phyloP scores from a whole-genome alignment of 805 yeast species.

The Metschnikowia similis region DNA sequence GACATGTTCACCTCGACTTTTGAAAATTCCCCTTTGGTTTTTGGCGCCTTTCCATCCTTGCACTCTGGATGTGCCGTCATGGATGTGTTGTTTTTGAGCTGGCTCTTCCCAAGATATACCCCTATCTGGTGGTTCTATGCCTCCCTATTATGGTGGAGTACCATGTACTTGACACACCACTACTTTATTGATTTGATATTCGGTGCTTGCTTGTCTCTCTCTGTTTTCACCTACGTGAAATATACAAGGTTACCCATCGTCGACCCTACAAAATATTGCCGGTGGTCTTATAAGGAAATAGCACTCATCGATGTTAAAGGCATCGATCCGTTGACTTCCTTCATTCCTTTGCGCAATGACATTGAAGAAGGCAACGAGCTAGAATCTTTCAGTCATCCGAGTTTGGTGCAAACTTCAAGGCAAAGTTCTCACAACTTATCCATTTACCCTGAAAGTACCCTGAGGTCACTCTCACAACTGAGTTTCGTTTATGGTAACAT shows the following conservation, averaged over 20 bases:
- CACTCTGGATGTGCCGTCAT: slow-evolving; percentile 93
- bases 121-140: slow-evolving; percentile 73
- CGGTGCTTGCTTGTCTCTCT: slow-evolving; percentile 81
- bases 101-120: slow-evolving; percentile 69
- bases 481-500: slow-evolving; percentile 2
- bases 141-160: slow-evolving; percentile 97
- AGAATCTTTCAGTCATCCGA: slow-evolving; percentile 6
- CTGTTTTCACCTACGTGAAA: slow-evolving; percentile 66
- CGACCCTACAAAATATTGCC: slow-evolving; percentile 51
- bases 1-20: slow-evolving; percentile 82
- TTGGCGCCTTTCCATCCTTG: slow-evolving; percentile 84
- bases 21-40: slow-evolving; percentile 82
- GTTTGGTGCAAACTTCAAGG: slow-evolving; percentile 8
- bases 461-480: slow-evolving; percentile 4
- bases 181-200: slow-evolving; percentile 89
- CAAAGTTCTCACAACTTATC: background rate
- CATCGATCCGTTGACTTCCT: slow-evolving; percentile 29
- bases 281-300: slow-evolving; percentile 59
- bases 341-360: slow-evolving; percentile 13
- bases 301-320: slow-evolving; percentile 22
- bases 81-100: slow-evolving; percentile 83
- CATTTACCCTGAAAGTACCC: background rate
- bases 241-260: slow-evolving; percentile 63
- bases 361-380: slow-evolving; percentile 7
- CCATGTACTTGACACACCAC: slow-evolving; percentile 97